Evolutionary conservation across 2,329 filamentous ascomycete species (phyloP), one percentile per base, ranked within the genome.

Genomic region (Blumeria graminis): DNA sequence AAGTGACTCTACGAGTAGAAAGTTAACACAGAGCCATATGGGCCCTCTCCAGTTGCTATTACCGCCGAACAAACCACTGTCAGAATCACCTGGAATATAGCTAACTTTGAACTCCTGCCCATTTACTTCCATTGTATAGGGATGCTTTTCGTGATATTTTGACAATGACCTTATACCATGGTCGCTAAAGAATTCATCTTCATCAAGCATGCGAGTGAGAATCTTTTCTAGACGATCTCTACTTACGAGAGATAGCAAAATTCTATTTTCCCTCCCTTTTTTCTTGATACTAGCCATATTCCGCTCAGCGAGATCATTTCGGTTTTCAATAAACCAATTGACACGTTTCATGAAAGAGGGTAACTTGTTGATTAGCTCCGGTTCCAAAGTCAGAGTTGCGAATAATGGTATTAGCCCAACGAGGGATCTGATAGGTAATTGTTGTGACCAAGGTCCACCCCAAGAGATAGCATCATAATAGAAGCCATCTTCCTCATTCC

Each of bases 381-480:
- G 92, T 69, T 96, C 92, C 10, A 96, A 74, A 0, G 92, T 96
- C 59, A 93, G 73, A 2, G 89, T 93, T 6, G 88, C 88, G 66
- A 93, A 96, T 10, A 96, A 77, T 1, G 90, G 90, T 61, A 96
- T 96, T 57, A 96, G 73, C 10, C 92, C 90, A 55, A 96, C 90
- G 7, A 96, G 77, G 14, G 90, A 96, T 58, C 88, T 77, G 55
- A 96, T 86, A 0, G 87, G 89, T 65, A 96, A 77, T 69, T 95
- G 89, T 65, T 95, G 86, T 56, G 86, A 86, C 82, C 83, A 94
- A 7, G 89, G 89, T 8, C 88, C 88, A 54, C 90, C 90, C 80
- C 87, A 96, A 1, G 89, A 93, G 61, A 96, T 96, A 32, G 90
- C 90, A 70, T 96, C 90, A 67, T 96, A 96, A 75, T 96, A 96